Percentiles rank a stretch among this genome's conserved stretches.
These are phyloP conservation scores for Aspergillus sp. DNA, from an alignment of 2,329 filamentous ascomycete genomes.

Conservation along the genomic window DNA sequence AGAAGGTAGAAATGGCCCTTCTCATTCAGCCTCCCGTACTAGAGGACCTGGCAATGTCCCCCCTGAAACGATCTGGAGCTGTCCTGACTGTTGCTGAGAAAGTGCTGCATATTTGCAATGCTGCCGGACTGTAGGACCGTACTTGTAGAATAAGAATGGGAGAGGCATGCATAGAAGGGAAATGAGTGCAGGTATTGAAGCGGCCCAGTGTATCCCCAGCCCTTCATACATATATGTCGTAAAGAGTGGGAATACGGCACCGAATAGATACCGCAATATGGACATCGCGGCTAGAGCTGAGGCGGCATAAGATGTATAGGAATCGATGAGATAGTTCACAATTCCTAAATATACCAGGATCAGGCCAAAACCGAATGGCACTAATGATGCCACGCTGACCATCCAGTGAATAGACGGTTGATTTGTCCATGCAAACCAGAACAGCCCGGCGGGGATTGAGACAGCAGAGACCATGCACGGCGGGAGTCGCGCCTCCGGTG, in stretches of 20 bases:
- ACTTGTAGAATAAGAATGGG: conserved; percentile 46
- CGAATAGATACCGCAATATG: conserved; percentile 47
- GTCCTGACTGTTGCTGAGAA: conserved; percentile 21
- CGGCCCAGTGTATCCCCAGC: conserved; percentile 50
- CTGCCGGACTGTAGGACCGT: conserved; percentile 39
- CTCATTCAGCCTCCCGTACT: not conserved
- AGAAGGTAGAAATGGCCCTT: not conserved
- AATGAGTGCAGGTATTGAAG: conserved; percentile 46
- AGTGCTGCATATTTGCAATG: conserved; percentile 41
- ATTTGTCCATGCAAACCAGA: conserved; percentile 63
- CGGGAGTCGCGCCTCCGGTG: conserved; percentile 59
- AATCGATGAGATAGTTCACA: conserved; percentile 45
- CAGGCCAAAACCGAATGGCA: conserved; percentile 44
- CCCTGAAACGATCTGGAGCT: too few relatives aligned
- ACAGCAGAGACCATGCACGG: conserved; percentile 50
- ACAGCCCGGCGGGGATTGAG: conserved; percentile 56
- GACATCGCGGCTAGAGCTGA: conserved; percentile 46
- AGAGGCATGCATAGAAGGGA: conserved; percentile 46
- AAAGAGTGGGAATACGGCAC: conserved; percentile 50
- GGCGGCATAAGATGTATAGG: conserved; percentile 45
- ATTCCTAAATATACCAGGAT: conserved; percentile 41
- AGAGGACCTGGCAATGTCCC: too few relatives aligned
- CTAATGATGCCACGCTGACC: conserved; percentile 35
- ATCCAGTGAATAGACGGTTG: conserved; percentile 43
- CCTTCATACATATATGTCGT: conserved; percentile 45